A percentile compares a stretch with the other conserved stretches of the same genome.
phyloP scores from a whole-genome alignment of 768 basidiomycete species.

The Fibroporia radiculosa region DNA sequence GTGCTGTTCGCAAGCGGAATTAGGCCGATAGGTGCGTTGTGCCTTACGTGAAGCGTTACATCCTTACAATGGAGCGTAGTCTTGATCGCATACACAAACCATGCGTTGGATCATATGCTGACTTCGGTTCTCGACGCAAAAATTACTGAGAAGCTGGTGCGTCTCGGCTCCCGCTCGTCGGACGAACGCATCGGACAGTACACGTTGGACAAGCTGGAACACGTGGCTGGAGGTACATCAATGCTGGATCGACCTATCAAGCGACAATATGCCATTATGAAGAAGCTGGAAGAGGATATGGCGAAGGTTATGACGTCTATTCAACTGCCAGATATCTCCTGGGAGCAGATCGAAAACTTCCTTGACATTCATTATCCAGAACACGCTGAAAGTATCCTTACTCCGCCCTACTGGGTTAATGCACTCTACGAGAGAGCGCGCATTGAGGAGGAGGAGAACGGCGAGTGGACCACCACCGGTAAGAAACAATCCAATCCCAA shows the following conservation, averaged over 20 bases:
- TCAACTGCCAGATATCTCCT: constrained; percentile 23
- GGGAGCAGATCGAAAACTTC: constrained; percentile 32
- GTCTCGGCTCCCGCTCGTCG: constrained; percentile 57
- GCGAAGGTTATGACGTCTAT: constrained; percentile 32
- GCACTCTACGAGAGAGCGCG: background rate
- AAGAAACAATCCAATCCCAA: constrained; percentile 14
- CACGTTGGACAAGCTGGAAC: constrained; percentile 53
- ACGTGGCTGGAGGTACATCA: constrained; percentile 31
- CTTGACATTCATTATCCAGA: constrained; percentile 41
- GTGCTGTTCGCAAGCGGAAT: constrained; percentile 49
- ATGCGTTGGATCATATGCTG: constrained; percentile 71
- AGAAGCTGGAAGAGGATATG: constrained; percentile 40
- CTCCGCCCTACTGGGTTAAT: constrained; percentile 43
- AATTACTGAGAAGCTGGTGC: constrained; percentile 58
- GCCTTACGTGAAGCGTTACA: background rate
- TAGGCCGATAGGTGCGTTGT: constrained; percentile 36
- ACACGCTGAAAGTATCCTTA: constrained; percentile 32
- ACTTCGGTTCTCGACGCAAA: constrained; percentile 52
- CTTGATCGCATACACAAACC: constrained; percentile 67
- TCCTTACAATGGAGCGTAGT: constrained; percentile 9
- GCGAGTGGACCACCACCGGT: constrained; percentile 10
- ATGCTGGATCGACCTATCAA: constrained; percentile 28
- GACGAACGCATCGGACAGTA: constrained; percentile 56
- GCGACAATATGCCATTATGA: constrained; percentile 30
- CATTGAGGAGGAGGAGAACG: constrained; percentile 5